phyloP scores from a whole-genome alignment of 1,284 basidiomycete genomes.

The Leccinum solheimii region DNA sequence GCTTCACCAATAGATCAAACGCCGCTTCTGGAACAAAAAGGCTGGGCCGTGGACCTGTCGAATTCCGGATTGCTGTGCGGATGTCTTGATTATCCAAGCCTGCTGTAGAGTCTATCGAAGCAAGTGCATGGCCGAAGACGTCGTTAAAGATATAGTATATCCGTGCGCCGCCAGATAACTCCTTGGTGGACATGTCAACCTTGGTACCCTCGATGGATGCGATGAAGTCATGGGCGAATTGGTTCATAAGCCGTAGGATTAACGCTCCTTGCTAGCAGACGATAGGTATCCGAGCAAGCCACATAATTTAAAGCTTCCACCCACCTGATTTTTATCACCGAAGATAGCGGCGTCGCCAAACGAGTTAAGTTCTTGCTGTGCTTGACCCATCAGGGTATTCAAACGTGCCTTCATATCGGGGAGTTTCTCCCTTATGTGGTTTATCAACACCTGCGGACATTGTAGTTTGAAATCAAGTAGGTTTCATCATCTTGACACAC shows the following conservation, averaged over 20 bases:
- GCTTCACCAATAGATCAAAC: constrained; percentile 97
- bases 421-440: constrained; percentile 97
- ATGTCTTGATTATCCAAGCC: constrained; percentile 96
- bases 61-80: constrained; percentile 97
- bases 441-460: constrained; percentile 78
- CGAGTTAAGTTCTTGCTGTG: constrained; percentile 95
- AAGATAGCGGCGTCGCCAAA: constrained; percentile 94
- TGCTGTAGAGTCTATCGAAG: constrained; percentile 87
- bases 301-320: constrained; percentile 22
- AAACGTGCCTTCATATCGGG: constrained; percentile 99
- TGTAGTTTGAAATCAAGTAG: constrained; percentile 1
- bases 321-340: constrained; percentile 86
- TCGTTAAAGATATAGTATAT: constrained; percentile 99
- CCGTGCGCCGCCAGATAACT: constrained; percentile 95
- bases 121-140: constrained; percentile 91
- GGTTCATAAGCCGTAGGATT: constrained; percentile 96
- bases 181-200: constrained; percentile 96
- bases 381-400: constrained; percentile 98
- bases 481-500: constrained; percentile 43
- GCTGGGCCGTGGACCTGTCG: constrained; percentile 94
- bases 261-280: constrained; percentile 71
- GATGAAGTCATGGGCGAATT: constrained; percentile 97
- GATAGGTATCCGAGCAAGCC: constrained; percentile 12
- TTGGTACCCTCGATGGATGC: constrained; percentile 99
- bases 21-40: constrained; percentile 97